Conservation (phyloP, 2,329 filamentous ascomycete species). For the Canariomyces notabilis region DNA sequence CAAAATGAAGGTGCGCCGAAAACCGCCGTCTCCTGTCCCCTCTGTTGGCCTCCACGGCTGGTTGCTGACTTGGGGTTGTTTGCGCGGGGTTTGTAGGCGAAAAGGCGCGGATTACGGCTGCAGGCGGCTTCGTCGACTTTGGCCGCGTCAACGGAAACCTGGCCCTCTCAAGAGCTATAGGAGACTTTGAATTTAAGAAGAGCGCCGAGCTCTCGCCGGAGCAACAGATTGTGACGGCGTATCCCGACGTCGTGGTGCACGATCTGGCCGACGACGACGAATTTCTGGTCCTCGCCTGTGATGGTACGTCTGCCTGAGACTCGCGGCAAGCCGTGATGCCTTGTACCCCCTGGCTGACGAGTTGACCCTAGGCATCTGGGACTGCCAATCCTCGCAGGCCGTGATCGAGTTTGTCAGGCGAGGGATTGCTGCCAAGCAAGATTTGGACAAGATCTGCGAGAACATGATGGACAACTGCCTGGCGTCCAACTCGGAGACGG, state of each 20-base stretch:
- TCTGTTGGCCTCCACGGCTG: background rate
- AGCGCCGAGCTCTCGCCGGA: slow-evolving; percentile 95
- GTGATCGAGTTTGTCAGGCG: slow-evolving; percentile 95
- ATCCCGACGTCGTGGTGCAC: slow-evolving; percentile 88
- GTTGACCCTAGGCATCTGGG: slow-evolving; percentile 78
- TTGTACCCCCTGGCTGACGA: background rate
- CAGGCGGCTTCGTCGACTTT: slow-evolving; percentile 97
- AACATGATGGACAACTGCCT: slow-evolving; percentile 99
- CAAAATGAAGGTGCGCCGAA: slow-evolving; percentile 78
- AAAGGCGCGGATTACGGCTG: slow-evolving; percentile 91
- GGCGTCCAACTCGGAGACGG: slow-evolving; percentile 95
- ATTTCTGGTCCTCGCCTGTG: slow-evolving; percentile 88
- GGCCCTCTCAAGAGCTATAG: slow-evolving; percentile 91
- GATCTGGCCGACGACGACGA: slow-evolving; percentile 91
- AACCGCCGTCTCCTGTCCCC: background rate
- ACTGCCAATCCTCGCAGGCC: slow-evolving; percentile 96
- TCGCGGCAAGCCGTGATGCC: no score
- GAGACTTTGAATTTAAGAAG: slow-evolving; percentile 99
- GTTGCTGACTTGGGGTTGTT: slow-evolving; percentile 14
- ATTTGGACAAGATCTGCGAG: slow-evolving; percentile 91
- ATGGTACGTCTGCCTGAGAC: slow-evolving; percentile 70
- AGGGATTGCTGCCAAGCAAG: slow-evolving; percentile 94
- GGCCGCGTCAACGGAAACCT: slow-evolving; percentile 98
- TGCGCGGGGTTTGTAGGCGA: slow-evolving; percentile 61
- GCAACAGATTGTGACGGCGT: slow-evolving; percentile 96